phyloP scores from a whole-genome alignment of 2,329 filamentous ascomycete genomes.

The Aspergillus cejpii region DNA sequence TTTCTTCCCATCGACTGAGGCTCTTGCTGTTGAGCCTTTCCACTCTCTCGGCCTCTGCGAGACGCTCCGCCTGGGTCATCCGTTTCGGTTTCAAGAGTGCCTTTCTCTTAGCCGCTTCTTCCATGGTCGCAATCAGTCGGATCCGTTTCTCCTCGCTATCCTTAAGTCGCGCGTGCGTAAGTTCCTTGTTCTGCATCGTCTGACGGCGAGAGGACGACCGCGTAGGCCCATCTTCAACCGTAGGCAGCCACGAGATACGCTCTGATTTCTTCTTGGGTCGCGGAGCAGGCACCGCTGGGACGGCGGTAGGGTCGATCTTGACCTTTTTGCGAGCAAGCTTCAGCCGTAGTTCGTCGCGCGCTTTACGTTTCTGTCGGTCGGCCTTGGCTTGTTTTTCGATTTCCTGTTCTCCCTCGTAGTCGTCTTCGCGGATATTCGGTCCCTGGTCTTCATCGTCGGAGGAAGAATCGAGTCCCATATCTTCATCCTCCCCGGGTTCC shows the following conservation, averaged over 20 bases:
- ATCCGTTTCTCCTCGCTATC: slow-evolving; percentile 45
- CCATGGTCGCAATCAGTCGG: slow-evolving; percentile 51
- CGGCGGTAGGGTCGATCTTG: slow-evolving; percentile 56
- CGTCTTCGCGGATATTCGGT: slow-evolving; percentile 52
- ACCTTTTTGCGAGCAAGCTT: slow-evolving; percentile 60
- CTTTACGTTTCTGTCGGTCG: slow-evolving; percentile 74
- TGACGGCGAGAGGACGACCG: slow-evolving; percentile 57
- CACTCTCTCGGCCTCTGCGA: slow-evolving; percentile 73
- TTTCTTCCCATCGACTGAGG: slow-evolving; percentile 87
- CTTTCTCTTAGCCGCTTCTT: slow-evolving; percentile 55
- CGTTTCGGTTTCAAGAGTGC: slow-evolving; percentile 69
- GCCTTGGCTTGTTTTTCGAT: slow-evolving; percentile 68
- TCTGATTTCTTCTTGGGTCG: slow-evolving; percentile 63
- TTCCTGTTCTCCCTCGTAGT: slow-evolving; percentile 81
- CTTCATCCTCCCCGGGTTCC: slow-evolving; percentile 56
- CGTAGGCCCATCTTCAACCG: slow-evolving; percentile 54
- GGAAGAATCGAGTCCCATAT: slow-evolving; percentile 80
- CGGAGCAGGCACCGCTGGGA: slow-evolving; percentile 33
- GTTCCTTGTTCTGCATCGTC: slow-evolving; percentile 60
- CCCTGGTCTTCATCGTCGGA: slow-evolving; percentile 72
- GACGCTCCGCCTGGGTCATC: slow-evolving; percentile 78
- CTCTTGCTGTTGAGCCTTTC: slow-evolving; percentile 86
- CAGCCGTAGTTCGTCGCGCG: slow-evolving; percentile 62
- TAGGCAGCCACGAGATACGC: slow-evolving; percentile 62
- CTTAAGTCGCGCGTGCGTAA: slow-evolving; percentile 44